Percentiles rank a stretch among this genome's conserved stretches.
Conservation (phyloP, 768 basidiomycete genomes). For the Termitomyces eurrhizus region DNA sequence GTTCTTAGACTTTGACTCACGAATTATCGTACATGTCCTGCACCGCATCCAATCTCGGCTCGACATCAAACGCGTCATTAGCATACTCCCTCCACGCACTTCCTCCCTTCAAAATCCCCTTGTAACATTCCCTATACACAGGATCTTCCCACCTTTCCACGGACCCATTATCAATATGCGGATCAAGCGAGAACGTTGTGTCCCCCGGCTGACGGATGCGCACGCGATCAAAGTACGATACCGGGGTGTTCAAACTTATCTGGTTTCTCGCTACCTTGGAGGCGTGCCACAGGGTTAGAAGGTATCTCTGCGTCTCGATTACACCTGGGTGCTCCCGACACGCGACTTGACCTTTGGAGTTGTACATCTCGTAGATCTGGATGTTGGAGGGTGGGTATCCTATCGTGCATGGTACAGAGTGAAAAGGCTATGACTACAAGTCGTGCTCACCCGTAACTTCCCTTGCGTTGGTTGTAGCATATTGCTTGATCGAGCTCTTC, state of each 20-base stretch:
- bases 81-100: constrained; percentile 38
- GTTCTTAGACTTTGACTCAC: constrained; percentile 27
- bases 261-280: constrained; percentile 23
- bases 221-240: constrained; percentile 77
- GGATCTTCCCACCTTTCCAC: constrained; percentile 57
- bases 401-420: constrained; percentile 17
- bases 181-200: constrained; percentile 59
- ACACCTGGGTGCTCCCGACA: constrained; percentile 65
- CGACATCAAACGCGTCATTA: constrained; percentile 44
- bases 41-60: constrained; percentile 42
- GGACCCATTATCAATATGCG: constrained; percentile 53
- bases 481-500: constrained; percentile 52
- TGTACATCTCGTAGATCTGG: constrained; percentile 75
- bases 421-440: neutral
- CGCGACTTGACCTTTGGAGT: constrained; percentile 55
- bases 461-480: constrained; percentile 43
- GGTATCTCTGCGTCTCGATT: constrained; percentile 50
- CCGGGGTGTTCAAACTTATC: constrained; percentile 49
- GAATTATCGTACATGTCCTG: constrained; percentile 62
- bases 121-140: constrained; percentile 35
- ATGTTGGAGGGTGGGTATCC: constrained; percentile 66
- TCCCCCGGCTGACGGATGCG: constrained; percentile 74
- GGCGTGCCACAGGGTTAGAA: constrained; percentile 59
- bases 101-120: constrained; percentile 40
- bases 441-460: constrained; percentile 41